Evolutionary conservation across 768 basidiomycete species (phyloP), one percentile per base, ranked within the genome.

Genomic region (Lactifluus hygrophoroides): DNA sequence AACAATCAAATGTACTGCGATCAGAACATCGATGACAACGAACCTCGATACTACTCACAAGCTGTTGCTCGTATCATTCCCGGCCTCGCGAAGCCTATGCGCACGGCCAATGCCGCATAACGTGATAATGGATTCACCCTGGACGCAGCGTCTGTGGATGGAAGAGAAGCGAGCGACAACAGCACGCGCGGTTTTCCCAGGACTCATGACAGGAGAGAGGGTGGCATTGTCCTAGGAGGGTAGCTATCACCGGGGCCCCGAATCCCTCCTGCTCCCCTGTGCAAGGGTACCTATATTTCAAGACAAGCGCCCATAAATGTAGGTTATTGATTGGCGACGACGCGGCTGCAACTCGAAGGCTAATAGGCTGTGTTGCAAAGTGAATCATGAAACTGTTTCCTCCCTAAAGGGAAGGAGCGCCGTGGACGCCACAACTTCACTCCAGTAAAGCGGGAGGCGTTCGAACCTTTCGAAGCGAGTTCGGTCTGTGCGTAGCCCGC

Each of bases 391-490:
- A n/a, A n/a, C 17, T 17, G 37, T 40, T 40, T 7, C 40, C 40
- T n/a, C 16, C 8, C n/a, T n/a, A 19, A 9, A 17, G 16, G 16
- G 37, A 17, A 16, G 5, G 5, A 3, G 2, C 11, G 17, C n/a
- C 17, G 9, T 4, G 7, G 5, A 21, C 46, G 56, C 42, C 49
- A 50, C 11, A 50, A 23, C 47, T 34, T 25, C 10, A 10, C 32
- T 32, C 30, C 28, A 25, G 21, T 17, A 9, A 4, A 25, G 32
- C n/a, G 43, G 35, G 49, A n/a, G 42, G 25, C 23, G 56, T 50
- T 57, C 56, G 56, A 57, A 57, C 56, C 23, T 10, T 16, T 47
- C 8, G 35, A 38, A 55, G 14, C n/a, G 34, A 32, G 55, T 48
- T 49, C 55, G 55, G 54, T 19, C 14, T 17, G 7, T 5, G 9